Base-by-base conservation (phyloP, 306 rosid genomes). In the Bauhinia variegata region DNA sequence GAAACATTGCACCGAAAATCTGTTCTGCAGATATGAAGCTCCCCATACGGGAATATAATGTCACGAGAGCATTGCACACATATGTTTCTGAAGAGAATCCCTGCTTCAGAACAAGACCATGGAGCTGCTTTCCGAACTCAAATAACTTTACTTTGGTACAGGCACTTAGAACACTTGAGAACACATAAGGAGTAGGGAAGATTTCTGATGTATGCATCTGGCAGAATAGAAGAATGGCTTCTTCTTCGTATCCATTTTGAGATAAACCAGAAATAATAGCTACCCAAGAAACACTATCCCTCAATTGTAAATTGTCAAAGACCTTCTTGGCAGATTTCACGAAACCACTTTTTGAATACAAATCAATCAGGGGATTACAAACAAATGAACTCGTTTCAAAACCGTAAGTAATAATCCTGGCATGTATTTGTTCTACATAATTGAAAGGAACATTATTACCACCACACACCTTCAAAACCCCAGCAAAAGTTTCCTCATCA, bases 251-350 rank as follows among this genome's bases (percentile, higher is more conserved):
- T 47, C 88, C 84, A 65, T 79, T 86, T 77, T 75, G 88, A 46
- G 96, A 88, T 56, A 91, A 85, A 71, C 97, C 96, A 0, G 97
- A 87, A 63, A 88, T 81, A 77, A 91, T 82, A 51, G 97, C 97
- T 66, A 91, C 86, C 96, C 96, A 88, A 68, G 96, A 88, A 65
- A 85, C 89, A 72, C 83, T 91, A 73, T 85, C 95, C 79, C 72
- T 83, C 65, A 6, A 12, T 17, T 8, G 68, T 71, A 88, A 77
- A 56, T 73, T 32, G 55, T 62, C 70, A 67, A 91, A 91, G 13
- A 88, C 85, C 51, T 83, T 86, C 81, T 71, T 86, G 43, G 96
- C 96, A 44, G 82, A 87, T 42, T 72, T 80, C 48, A 83, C 64
- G 52, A 41, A 63, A 19, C 88, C 80, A 11, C 77, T 85, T 83